phyloP scores from a whole-genome alignment of 805 yeast species.

The Saccharomyces cerevisiae region DNA sequence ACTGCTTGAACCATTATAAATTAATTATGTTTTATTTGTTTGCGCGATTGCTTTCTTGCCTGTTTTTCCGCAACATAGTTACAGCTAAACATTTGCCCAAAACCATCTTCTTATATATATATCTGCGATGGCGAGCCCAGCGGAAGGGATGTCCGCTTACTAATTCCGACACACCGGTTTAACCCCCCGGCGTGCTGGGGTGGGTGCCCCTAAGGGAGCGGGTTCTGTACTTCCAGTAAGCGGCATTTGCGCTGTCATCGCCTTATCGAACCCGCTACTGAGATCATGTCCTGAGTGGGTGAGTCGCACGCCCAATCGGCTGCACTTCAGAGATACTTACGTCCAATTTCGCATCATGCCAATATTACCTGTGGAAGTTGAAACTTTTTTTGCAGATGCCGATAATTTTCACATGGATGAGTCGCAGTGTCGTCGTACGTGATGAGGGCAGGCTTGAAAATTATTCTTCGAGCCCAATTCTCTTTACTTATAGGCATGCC shows the following conservation, averaged over 20 bases:
- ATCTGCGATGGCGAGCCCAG: neutral
- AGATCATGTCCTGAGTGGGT: neutral
- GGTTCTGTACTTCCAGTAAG: neutral
- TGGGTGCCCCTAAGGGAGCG: neutral
- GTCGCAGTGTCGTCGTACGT: neutral
- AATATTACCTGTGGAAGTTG: neutral
- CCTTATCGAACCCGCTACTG: neutral
- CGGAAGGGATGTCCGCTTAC: neutral
- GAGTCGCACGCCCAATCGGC: neutral
- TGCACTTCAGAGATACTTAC: neutral
- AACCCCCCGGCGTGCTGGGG: neutral
- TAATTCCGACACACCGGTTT: neutral
- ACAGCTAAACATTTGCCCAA: neutral
- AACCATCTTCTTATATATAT: neutral
- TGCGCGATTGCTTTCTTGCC: neutral
- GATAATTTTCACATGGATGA: neutral
- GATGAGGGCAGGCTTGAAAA: neutral
- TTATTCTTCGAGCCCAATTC: neutral
- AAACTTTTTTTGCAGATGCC: neutral
- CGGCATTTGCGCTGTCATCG: neutral
- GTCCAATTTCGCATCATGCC: neutral
- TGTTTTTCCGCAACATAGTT: neutral
- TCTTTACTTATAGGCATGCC: neutral
- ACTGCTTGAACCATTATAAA: slow-evolving; percentile 43
- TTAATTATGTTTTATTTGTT: neutral